These are phyloP conservation scores for Lophiostoma macrostomum DNA, from an alignment of 495 filamentous ascomycete species.

Conservation along the genomic window DNA sequence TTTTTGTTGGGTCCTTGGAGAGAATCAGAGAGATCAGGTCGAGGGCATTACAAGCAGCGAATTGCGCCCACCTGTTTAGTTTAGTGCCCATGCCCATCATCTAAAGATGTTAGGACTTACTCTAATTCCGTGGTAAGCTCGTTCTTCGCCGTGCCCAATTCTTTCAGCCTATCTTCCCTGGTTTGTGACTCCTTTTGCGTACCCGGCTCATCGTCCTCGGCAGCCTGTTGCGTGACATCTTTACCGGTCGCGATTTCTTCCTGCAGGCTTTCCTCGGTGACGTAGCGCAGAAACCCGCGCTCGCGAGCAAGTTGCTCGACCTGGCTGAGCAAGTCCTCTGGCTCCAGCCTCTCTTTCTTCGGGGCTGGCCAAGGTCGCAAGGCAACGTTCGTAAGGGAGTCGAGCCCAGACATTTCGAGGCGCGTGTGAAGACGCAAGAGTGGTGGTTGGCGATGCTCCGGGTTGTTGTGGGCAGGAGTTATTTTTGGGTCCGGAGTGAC, in stretches of 20 bases:
- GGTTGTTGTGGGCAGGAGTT: no score
- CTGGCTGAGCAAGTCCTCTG: conserved; percentile 22
- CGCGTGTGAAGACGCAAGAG: not conserved
- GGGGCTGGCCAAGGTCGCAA: conserved; percentile 38
- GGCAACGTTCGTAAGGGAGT: conserved; percentile 9
- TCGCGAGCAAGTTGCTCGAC: conserved; percentile 35
- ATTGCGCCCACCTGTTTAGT: conserved; percentile 49
- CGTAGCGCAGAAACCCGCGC: conserved; percentile 40
- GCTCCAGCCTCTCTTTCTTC: conserved; percentile 10
- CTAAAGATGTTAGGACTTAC: conserved; percentile 2
- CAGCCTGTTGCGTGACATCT: conserved; percentile 11
- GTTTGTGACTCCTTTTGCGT: conserved; percentile 41
- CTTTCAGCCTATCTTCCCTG: conserved; percentile 43
- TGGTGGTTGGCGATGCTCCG: not conserved
- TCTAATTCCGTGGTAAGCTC: conserved; percentile 2
- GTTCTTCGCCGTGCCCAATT: conserved; percentile 46
- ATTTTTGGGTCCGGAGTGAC: no score
- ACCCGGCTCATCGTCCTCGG: conserved; percentile 55
- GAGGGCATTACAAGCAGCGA: conserved; percentile 64
- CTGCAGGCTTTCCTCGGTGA: conserved; percentile 51
- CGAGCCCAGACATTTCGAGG: conserved; percentile 10
- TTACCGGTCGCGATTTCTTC: conserved; percentile 64
- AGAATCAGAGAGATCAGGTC: conserved; percentile 84
- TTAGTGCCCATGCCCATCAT: not conserved
- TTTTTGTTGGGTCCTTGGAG: conserved; percentile 68